These are phyloP conservation scores for Sporothrix globosa DNA, from an alignment of 2,329 filamentous ascomycete species.

Conservation along the genomic window DNA sequence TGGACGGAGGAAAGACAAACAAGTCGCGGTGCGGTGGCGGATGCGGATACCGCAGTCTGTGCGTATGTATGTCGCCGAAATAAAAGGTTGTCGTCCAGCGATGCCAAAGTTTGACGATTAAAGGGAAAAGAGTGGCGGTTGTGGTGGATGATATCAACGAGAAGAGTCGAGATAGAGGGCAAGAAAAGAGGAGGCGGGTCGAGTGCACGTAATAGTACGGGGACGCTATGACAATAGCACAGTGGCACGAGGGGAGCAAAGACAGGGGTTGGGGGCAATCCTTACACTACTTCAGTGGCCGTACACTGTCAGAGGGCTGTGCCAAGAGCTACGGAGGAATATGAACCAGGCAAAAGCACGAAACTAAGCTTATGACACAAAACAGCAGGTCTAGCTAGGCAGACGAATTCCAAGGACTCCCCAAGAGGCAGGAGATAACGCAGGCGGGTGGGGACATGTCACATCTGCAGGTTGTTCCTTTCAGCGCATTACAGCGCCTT, in stretches of 20 bases:
- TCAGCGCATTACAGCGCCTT: not conserved
- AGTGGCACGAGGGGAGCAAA: not conserved
- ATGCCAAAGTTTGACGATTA: not conserved
- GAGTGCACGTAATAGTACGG: not conserved
- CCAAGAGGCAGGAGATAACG: constrained; percentile 21
- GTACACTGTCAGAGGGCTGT: constrained; percentile 7
- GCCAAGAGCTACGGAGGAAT: not conserved
- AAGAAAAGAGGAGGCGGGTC: constrained; percentile 21
- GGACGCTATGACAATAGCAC: constrained; percentile 9
- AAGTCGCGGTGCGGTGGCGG: not conserved
- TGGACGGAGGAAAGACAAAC: not conserved
- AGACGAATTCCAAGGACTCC: constrained; percentile 19
- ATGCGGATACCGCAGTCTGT: not conserved
- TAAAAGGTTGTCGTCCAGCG: not conserved
- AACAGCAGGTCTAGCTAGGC: not conserved
- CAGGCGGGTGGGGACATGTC: constrained; percentile 8
- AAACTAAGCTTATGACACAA: constrained; percentile 20
- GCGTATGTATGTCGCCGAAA: not conserved
- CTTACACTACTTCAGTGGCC: not conserved
- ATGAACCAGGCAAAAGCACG: not conserved
- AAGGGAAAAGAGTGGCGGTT: not conserved
- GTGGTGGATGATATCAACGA: not conserved
- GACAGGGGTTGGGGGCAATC: not conserved
- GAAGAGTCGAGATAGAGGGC: constrained; percentile 6
- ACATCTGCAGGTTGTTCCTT: not conserved